phyloP scores from a whole-genome alignment of 805 yeast species.

The Torulaspora franciscae region DNA sequence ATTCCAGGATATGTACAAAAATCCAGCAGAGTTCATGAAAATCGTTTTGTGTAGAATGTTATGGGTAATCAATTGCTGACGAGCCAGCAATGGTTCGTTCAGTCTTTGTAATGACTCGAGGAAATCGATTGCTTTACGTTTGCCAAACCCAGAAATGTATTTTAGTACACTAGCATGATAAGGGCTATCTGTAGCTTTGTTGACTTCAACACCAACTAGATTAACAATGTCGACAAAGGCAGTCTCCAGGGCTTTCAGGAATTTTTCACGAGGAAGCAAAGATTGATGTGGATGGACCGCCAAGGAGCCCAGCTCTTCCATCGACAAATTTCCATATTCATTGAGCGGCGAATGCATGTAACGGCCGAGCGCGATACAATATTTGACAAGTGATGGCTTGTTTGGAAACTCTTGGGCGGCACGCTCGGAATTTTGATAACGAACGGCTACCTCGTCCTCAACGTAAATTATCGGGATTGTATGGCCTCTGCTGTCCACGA shows the following conservation, averaged over 20 bases:
- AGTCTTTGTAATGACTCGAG: conserved; percentile 66
- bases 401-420: conserved; percentile 79
- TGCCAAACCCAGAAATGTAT: conserved; percentile 88
- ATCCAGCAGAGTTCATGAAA: conserved; percentile 89
- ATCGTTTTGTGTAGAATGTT: conserved; percentile 73
- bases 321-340: conserved; percentile 73
- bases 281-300: conserved; percentile 70
- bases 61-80: conserved; percentile 80
- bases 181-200: conserved; percentile 70
- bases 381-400: conserved; percentile 71
- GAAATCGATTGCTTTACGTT: conserved; percentile 87
- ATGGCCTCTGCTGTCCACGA: conserved; percentile 53
- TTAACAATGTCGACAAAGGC: conserved; percentile 87
- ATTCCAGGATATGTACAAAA: conserved; percentile 69
- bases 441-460: conserved; percentile 87
- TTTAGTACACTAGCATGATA: conserved; percentile 68
- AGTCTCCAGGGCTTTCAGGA: conserved; percentile 65
- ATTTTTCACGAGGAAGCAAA: conserved; percentile 56
- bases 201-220: conserved; percentile 89
- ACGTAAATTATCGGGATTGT: conserved; percentile 71
- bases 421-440: conserved; percentile 73
- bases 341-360: conserved; percentile 88
- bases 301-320: conserved; percentile 65
- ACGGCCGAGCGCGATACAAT: conserved; percentile 85
- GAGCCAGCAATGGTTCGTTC: conserved; percentile 54